Percentiles rank a stretch among this genome's conserved stretches.
These are phyloP conservation scores for Hansenula lynferdii DNA, from an alignment of 1,139 yeast genomes.

Conservation along the genomic window DNA sequence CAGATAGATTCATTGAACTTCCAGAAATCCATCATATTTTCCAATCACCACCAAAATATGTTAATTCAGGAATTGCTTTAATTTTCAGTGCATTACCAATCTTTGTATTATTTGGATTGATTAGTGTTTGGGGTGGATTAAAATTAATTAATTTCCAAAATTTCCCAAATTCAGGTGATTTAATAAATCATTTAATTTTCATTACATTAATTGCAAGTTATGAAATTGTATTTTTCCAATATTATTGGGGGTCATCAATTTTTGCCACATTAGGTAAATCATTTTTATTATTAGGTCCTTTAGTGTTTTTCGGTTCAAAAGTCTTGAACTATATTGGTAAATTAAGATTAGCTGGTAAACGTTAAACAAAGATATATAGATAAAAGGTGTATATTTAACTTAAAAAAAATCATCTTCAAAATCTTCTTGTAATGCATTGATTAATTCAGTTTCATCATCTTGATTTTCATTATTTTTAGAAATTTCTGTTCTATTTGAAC, in stretches of 20 bases:
- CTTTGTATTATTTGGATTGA: slow-evolving; percentile 36
- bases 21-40: slow-evolving; percentile 74
- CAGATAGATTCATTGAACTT: slow-evolving; percentile 42
- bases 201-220: slow-evolving; percentile 49
- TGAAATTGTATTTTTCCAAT: slow-evolving; percentile 60
- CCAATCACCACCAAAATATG: slow-evolving; percentile 49
- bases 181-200: slow-evolving; percentile 21
- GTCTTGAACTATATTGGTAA: slow-evolving; percentile 39
- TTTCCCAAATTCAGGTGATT: slow-evolving; percentile 21
- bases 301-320: slow-evolving; percentile 65
- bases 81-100: slow-evolving; percentile 45
- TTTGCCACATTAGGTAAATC: slow-evolving; percentile 60
- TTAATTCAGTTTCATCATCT: slow-evolving; percentile 50
- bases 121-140: slow-evolving; percentile 43
- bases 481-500: slow-evolving; percentile 24
- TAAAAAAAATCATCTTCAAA: slow-evolving; percentile 34
- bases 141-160: slow-evolving; percentile 41
- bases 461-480: slow-evolving; percentile 40
- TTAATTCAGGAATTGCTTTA: slow-evolving; percentile 49
- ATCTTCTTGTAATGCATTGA: slow-evolving; percentile 46
- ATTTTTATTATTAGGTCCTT: slow-evolving; percentile 47
- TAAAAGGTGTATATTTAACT: neutral
- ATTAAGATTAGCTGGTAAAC: slow-evolving; percentile 22
- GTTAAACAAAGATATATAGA: slow-evolving; percentile 8
- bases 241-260: slow-evolving; percentile 68